Evolutionary conservation across 345 rosid genomes (phyloP), one percentile per base, ranked within the genome.

Genomic region (Cardiospermum halicacabum): DNA sequence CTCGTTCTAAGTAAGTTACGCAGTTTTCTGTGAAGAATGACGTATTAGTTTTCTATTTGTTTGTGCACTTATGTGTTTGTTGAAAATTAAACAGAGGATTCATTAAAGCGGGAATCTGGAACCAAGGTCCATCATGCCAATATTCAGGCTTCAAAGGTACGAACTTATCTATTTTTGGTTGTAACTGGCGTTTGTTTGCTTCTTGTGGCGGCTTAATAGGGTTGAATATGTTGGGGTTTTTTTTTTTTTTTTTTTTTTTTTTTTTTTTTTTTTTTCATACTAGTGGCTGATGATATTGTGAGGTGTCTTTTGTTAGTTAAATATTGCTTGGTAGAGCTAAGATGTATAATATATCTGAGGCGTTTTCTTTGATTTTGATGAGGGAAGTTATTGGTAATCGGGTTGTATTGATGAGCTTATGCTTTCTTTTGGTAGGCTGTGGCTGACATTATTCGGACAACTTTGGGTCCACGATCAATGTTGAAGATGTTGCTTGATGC

Each of bases 401-500:
- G 24, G 11, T 47, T 16, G 8, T 13, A 16, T 47, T 16, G 51
- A 47, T 47, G n/a, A n/a, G n/a, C 19, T 47, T 47, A 47, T 8
- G 19, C 51, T 47, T 47, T 47, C 10, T 47, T 49, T 47, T 69
- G 64, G 42, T 70, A 89, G 98, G 97, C 88, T 60, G 92, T 94
- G 67, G 95, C 99, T 66, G 96, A 88, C 28, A 88, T 91, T 25
- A 80, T 91, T 15, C 88, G 99, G n/a, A 94, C 96, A 7, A 94
- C 99, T 25, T 79, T 94, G 80, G 99, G 97, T 53, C 99, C 99
- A 37, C 76, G 99, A 18, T 88, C 97, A 60, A 94, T 94, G 99
- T 65, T 88, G 67, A 94, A 94, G 84, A 94, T 94, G 99, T 84
- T 94, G 27, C 97, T 94, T 56, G 95, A 88, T 84, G 86, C 91